These are phyloP conservation scores for Irpex sp. DNA, from an alignment of 1,284 basidiomycete genomes.

Conservation along the genomic window DNA sequence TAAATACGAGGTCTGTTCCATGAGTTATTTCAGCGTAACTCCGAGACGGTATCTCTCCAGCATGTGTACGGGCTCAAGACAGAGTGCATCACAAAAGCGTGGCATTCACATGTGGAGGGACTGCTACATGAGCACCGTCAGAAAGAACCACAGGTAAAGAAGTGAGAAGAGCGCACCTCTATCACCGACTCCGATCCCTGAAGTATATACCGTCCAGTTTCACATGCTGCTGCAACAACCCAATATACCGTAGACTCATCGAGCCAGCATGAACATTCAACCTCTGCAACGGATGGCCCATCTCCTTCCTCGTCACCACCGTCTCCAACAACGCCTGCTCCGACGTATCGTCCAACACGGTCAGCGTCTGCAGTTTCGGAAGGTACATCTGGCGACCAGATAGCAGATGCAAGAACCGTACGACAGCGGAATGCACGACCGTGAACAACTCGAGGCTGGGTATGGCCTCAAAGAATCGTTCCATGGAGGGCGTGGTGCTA, in stretches of 20 bases:
- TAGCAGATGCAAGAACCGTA: slow-evolving; percentile 22
- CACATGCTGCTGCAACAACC: slow-evolving; percentile 19
- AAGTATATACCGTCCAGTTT: slow-evolving; percentile 20
- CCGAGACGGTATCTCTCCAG: too few species aligned
- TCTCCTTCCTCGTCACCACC: slow-evolving; percentile 17
- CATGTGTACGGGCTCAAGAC: too few species aligned
- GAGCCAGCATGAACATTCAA: slow-evolving; percentile 22
- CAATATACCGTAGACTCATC: slow-evolving; percentile 16
- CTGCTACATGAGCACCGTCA: neutral
- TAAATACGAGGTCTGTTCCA: too few species aligned
- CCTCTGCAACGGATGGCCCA: slow-evolving; percentile 16
- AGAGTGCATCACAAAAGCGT: too few species aligned
- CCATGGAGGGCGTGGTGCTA: slow-evolving; percentile 17
- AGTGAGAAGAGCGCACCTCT: too few species aligned
- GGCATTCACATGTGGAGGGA: too few species aligned
- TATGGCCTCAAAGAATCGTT: slow-evolving; percentile 20
- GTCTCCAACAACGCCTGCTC: slow-evolving; percentile 19
- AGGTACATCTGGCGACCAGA: slow-evolving; percentile 18
- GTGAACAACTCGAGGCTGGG: slow-evolving; percentile 20
- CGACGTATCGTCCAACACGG: slow-evolving; percentile 21
- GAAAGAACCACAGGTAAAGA: neutral
- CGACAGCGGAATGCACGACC: slow-evolving; percentile 22
- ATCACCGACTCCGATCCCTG: slow-evolving; percentile 1
- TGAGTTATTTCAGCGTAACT: too few species aligned
- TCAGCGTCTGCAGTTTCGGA: slow-evolving; percentile 19